These are phyloP conservation scores for Plenodomus lindquistii DNA, from an alignment of 2,329 filamentous ascomycete genomes.

Conservation along the genomic window DNA sequence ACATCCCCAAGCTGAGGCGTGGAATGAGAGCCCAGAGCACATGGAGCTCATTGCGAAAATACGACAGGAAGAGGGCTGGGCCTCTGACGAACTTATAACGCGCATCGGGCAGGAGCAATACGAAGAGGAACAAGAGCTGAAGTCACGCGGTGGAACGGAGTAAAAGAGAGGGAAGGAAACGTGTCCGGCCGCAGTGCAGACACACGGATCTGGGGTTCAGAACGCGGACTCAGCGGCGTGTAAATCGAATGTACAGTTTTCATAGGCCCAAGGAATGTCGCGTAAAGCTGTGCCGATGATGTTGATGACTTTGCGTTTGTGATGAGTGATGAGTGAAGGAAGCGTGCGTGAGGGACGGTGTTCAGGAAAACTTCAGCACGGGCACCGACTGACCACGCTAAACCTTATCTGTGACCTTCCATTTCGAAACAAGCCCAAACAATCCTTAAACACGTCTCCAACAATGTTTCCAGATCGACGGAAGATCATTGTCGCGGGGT, in stretches of 20 bases:
- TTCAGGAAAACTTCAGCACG: constrained; percentile 20
- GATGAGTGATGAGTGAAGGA: constrained; percentile 3
- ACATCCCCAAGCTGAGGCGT: constrained; percentile 11
- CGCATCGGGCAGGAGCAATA: background rate
- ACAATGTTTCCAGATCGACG: constrained; percentile 3
- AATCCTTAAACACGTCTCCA: constrained; percentile 23
- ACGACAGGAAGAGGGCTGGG: constrained; percentile 21
- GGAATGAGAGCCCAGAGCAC: constrained; percentile 31
- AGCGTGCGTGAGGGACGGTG: constrained; percentile 6
- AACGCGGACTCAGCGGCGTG: background rate
- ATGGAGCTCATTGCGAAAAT: constrained; percentile 23
- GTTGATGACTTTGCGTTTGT: background rate
- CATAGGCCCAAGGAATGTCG: background rate
- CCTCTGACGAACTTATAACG: constrained; percentile 22
- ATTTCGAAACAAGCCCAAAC: constrained; percentile 22
- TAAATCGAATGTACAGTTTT: background rate
- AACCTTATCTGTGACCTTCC: constrained; percentile 3
- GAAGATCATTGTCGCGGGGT: background rate
- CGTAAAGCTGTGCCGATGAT: background rate
- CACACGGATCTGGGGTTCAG: background rate
- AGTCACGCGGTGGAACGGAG: background rate
- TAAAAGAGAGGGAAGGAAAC: background rate
- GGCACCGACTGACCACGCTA: constrained; percentile 4
- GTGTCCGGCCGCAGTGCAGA: background rate
- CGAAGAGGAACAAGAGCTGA: background rate